A percentile compares a stretch with the other conserved stretches of the same genome.
These are phyloP conservation scores for Alectoria sarmentosa DNA, from an alignment of 495 filamentous ascomycete species.

Conservation along the genomic window DNA sequence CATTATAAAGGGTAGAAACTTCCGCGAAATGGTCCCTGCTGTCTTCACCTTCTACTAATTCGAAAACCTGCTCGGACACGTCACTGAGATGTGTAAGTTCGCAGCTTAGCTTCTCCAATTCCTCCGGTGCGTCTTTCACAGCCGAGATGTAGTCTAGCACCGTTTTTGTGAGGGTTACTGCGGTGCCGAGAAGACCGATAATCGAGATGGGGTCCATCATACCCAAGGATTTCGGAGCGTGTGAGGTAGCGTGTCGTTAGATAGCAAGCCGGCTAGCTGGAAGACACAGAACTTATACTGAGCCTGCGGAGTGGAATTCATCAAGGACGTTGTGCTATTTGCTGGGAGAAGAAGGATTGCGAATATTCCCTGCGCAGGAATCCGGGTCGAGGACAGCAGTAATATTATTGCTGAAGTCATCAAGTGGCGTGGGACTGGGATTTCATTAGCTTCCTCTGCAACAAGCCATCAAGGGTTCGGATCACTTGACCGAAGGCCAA, in stretches of 20 bases:
- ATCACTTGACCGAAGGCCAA: background rate
- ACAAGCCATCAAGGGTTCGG: background rate
- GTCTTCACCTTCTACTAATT: background rate
- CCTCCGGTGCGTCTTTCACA: background rate
- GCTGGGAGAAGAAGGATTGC: no score
- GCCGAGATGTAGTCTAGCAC: constrained; percentile 3
- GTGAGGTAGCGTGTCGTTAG: no score
- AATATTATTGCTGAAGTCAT: background rate
- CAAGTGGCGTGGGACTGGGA: background rate
- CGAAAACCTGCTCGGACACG: background rate
- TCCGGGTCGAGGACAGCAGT: background rate
- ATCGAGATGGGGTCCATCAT: constrained; percentile 13
- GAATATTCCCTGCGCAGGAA: no score
- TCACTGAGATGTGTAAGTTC: background rate
- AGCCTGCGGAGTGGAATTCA: no score
- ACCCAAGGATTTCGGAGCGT: background rate
- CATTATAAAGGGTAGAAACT: background rate
- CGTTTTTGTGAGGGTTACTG: background rate
- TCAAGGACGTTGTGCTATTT: no score
- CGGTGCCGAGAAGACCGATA: constrained; percentile 7
- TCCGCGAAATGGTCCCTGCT: background rate
- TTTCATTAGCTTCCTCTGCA: background rate
- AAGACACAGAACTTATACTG: no score
- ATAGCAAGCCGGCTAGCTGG: no score
- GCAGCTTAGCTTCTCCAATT: background rate